A percentile compares a stretch with the other conserved stretches of the same genome.
Evolutionary conservation across 495 filamentous ascomycete species (phyloP).

Genomic region (Penicillium desertorum): DNA sequence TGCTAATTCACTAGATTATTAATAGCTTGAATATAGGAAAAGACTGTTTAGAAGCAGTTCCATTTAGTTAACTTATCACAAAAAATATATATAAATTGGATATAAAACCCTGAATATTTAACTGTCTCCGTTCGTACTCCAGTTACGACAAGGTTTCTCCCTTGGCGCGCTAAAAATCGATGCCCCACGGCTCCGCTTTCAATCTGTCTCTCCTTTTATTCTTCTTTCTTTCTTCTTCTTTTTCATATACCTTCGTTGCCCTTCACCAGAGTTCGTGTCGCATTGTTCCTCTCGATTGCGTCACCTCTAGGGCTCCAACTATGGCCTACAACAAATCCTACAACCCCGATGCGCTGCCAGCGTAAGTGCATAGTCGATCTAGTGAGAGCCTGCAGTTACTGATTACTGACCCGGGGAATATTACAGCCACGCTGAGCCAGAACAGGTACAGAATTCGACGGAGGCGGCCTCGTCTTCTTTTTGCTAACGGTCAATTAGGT

Average conservation of each 20-base stretch:
- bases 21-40: neutral
- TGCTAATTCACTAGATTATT: neutral
- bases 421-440: slow-evolving; percentile 86
- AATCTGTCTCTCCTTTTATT: slow-evolving; percentile 16
- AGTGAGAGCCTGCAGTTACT: slow-evolving; percentile 10
- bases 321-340: slow-evolving; percentile 95
- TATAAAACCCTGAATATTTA: neutral
- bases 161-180: slow-evolving; percentile 17
- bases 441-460: slow-evolving; percentile 60
- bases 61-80: neutral
- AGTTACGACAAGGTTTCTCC: neutral
- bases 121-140: neutral
- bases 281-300: slow-evolving; percentile 17
- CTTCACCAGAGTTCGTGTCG: neutral
- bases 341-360: slow-evolving; percentile 96
- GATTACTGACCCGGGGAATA: slow-evolving; percentile 19
- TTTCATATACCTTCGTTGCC: neutral
- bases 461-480: slow-evolving; percentile 10
- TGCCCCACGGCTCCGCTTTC: slow-evolving; percentile 36
- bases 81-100: neutral
- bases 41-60: neutral
- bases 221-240: neutral
- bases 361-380: slow-evolving; percentile 58
- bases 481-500: slow-evolving; percentile 37
- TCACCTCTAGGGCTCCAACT: slow-evolving; percentile 26